These are phyloP conservation scores for Xylariomycetidae sp. DNA, from an alignment of 2,329 filamentous ascomycete genomes.

Conservation along the genomic window DNA sequence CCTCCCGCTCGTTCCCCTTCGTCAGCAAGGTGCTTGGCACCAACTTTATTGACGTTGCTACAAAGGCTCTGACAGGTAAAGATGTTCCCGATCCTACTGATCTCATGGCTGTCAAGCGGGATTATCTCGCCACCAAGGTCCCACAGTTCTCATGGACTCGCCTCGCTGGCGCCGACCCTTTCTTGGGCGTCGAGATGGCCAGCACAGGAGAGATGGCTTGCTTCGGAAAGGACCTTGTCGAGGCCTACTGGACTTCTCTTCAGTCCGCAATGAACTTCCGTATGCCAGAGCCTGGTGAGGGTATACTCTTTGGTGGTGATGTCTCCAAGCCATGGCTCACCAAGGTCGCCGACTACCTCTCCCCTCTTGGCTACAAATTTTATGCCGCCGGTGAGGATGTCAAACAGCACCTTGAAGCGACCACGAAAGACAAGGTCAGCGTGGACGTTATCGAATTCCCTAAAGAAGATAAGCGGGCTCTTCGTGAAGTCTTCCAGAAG, in stretches of 20 bases:
- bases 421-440: conserved; percentile 58
- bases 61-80: conserved; percentile 82
- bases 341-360: conserved; percentile 78
- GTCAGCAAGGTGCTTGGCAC: conserved; percentile 93
- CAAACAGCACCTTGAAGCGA: conserved; percentile 76
- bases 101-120: conserved; percentile 81
- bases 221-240: conserved; percentile 92
- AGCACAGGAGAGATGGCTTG: conserved; percentile 98
- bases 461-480: conserved; percentile 88
- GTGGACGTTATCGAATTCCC: conserved; percentile 97
- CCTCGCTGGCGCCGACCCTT: conserved; percentile 93
- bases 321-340: conserved; percentile 65
- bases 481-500: conserved; percentile 94
- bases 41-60: conserved; percentile 96
- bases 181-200: conserved; percentile 96
- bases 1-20: conserved; percentile 96
- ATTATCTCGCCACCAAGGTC: conserved; percentile 96
- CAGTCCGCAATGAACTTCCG: conserved; percentile 99
- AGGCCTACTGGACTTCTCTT: conserved; percentile 95
- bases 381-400: conserved; percentile 78
- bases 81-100: conserved; percentile 81
- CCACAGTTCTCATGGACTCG: conserved; percentile 99
- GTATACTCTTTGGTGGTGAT: conserved; percentile 91
- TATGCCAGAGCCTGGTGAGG: conserved; percentile 88
- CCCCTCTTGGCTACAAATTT: conserved; percentile 90